A percentile compares a stretch with the other conserved stretches of the same genome.
phyloP scores from a whole-genome alignment of 305 asterid species.

The Nicotiana rustica region DNA sequence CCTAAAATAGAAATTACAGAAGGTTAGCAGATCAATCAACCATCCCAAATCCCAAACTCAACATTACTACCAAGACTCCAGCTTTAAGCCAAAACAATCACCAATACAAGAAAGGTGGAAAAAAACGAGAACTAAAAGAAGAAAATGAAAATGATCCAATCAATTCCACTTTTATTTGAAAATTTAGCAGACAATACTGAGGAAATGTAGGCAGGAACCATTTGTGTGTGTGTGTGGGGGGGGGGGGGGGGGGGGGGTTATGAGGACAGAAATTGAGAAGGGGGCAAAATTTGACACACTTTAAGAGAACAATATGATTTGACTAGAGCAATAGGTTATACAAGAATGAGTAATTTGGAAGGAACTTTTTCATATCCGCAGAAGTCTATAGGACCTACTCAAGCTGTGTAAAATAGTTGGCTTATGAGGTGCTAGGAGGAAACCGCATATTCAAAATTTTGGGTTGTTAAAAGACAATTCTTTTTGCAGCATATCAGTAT shows the following conservation, averaged over 20 bases:
- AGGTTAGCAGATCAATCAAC: slow-evolving; percentile 35
- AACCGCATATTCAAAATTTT: too few relatives aligned
- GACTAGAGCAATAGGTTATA: slow-evolving; percentile 9
- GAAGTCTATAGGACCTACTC: too few relatives aligned
- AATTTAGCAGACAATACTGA: slow-evolving; percentile 9
- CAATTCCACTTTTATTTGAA: neutral
- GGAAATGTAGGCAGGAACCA: neutral
- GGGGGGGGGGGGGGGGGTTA: too few relatives aligned
- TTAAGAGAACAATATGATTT: neutral
- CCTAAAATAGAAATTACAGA: slow-evolving; percentile 32
- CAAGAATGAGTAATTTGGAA: too few relatives aligned
- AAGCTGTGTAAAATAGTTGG: neutral
- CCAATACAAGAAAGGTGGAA: neutral
- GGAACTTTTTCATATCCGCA: too few relatives aligned
- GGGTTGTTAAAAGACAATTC: neutral
- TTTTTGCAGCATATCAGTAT: neutral
- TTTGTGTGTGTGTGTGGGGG: too few relatives aligned
- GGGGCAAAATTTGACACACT: neutral
- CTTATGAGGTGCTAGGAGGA: neutral
- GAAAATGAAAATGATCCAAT: neutral
- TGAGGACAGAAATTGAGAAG: neutral
- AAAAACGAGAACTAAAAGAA: neutral
- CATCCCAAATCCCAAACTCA: neutral
- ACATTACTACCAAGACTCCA: neutral
- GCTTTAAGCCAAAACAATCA: neutral